These are phyloP conservation scores for Iodosphaeria phyllophila DNA, from an alignment of 2,329 filamentous ascomycete genomes.

Conservation along the genomic window DNA sequence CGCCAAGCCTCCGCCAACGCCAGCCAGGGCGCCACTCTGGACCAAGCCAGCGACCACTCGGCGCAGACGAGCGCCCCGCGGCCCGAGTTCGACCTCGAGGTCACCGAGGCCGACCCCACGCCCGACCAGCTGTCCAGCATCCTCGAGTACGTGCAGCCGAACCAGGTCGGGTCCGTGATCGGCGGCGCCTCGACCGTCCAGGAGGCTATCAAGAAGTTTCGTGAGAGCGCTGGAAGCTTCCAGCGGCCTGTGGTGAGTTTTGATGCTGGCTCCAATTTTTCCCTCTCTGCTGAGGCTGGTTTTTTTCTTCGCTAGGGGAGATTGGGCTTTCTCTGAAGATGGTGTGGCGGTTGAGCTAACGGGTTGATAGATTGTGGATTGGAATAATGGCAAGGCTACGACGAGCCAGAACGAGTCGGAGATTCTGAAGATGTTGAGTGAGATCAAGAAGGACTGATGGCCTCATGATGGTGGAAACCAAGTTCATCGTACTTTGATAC, in stretches of 20 bases:
- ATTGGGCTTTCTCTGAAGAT: constrained; percentile 1
- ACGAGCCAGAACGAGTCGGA: constrained; percentile 69
- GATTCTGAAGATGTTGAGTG: constrained; percentile 64
- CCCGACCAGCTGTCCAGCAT: constrained; percentile 68
- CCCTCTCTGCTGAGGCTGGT: neutral
- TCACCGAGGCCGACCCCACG: constrained; percentile 67
- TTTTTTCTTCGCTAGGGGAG: constrained; percentile 1
- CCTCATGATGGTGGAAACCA: too few species aligned
- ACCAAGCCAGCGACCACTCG: constrained; percentile 51
- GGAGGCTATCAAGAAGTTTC: constrained; percentile 67
- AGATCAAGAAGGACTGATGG: constrained; percentile 25
- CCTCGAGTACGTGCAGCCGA: constrained; percentile 57
- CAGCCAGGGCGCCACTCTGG: constrained; percentile 46
- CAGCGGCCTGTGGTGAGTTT: constrained; percentile 55
- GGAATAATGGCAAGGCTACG: constrained; percentile 75
- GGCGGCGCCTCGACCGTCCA: constrained; percentile 53
- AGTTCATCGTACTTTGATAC: too few species aligned
- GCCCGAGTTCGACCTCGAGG: constrained; percentile 68
- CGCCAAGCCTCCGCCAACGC: constrained; percentile 64
- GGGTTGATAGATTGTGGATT: constrained; percentile 51
- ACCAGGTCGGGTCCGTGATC: constrained; percentile 42
- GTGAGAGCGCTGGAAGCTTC: constrained; percentile 49
- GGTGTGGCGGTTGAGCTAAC: constrained; percentile 7
- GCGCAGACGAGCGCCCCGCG: constrained; percentile 34
- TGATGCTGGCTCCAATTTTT: neutral